A percentile compares a stretch with the other conserved stretches of the same genome.
These are phyloP conservation scores for Paramecium caudatum DNA, from an alignment of 73 alveolate species.

Conservation along the genomic window DNA sequence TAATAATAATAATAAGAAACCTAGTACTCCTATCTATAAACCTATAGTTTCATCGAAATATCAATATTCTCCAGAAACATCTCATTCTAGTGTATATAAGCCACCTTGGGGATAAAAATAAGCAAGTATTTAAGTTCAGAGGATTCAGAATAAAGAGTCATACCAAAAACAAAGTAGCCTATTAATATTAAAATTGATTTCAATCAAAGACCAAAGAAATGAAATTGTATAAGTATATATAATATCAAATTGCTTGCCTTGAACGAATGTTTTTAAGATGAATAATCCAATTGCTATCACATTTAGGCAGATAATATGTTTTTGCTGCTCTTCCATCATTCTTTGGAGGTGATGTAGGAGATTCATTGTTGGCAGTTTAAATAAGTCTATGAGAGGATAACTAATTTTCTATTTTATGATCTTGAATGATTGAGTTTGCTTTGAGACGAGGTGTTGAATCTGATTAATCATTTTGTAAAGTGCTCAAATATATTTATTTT, in stretches of 20 bases:
- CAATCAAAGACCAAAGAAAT: neutral
- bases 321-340: neutral
- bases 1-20: neutral
- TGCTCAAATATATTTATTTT: constrained; percentile 1
- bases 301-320: constrained; percentile 16
- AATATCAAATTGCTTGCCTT: neutral
- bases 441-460: constrained; percentile 17
- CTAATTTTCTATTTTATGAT: neutral
- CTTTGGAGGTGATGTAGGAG: too few relatives aligned
- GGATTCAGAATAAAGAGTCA: neutral
- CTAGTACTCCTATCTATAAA: neutral
- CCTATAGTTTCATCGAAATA: neutral
- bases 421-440: neutral
- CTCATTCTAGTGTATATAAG: neutral
- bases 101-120: neutral
- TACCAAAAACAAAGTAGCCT: constrained; percentile 31
- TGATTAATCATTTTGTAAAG: neutral
- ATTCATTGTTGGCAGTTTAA: neutral
- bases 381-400: neutral
- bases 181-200: constrained; percentile 27
- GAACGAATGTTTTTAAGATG: neutral
- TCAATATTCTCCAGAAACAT: neutral
- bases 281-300: constrained; percentile 41
- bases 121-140: neutral
- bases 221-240: constrained; percentile 27